Conservation (phyloP, 1,284 basidiomycete species). For the Ganoderma resinaceum region DNA sequence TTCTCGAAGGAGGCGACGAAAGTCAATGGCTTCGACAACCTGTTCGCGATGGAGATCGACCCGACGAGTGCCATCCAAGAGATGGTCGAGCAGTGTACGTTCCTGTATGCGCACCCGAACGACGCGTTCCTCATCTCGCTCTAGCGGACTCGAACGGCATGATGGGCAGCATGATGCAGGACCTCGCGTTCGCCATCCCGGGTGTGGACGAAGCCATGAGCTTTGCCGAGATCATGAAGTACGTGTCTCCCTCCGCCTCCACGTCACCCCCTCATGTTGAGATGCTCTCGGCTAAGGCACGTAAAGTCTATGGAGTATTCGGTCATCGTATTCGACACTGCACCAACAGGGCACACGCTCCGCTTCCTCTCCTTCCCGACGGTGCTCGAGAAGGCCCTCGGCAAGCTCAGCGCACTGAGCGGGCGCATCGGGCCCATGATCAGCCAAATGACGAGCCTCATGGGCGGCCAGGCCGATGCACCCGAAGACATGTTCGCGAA, state of each 20-base stretch:
- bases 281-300: constrained; percentile 61
- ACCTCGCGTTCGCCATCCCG: constrained; percentile 98
- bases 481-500: constrained; percentile 99
- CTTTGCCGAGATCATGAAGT: constrained; percentile 99
- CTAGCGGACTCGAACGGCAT: constrained; percentile 90
- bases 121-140: constrained; percentile 3
- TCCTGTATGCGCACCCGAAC: constrained; percentile 2
- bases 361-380: constrained; percentile 98
- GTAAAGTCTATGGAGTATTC: constrained; percentile 99
- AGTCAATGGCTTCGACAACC: constrained; percentile 97
- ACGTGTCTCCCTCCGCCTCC: constrained; percentile 37
- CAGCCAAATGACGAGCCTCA: constrained; percentile 94
- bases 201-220: constrained; percentile 99
- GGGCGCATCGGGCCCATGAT: constrained; percentile 98
- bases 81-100: constrained; percentile 96
- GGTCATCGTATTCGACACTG: constrained; percentile 99
- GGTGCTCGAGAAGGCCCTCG: constrained; percentile 96
- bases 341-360: constrained; percentile 97
- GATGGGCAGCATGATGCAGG: constrained; percentile 99
- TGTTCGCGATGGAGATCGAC: constrained; percentile 99
- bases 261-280: not conserved
- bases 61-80: constrained; percentile 97
- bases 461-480: constrained; percentile 88
- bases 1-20: constrained; percentile 99
- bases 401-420: constrained; percentile 91